These are phyloP conservation scores for Sporobolus alterniflorus DNA, from an alignment of 202 grass and related monocot species.

Conservation along the genomic window DNA sequence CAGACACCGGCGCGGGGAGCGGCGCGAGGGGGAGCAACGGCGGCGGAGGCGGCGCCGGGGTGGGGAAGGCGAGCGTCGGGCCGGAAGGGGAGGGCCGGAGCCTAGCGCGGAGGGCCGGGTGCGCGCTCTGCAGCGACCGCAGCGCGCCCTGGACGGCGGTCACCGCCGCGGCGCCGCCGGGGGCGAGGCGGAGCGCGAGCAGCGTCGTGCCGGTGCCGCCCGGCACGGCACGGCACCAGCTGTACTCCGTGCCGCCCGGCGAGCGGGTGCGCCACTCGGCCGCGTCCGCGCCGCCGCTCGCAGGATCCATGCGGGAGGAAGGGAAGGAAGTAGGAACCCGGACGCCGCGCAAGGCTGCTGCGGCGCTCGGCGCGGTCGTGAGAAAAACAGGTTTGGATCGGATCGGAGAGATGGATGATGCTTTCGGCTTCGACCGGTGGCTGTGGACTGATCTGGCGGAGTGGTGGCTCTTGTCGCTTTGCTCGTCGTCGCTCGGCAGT, in stretches of 20 bases:
- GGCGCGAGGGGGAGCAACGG: slow-evolving; percentile 10
- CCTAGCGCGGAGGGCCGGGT: slow-evolving; percentile 54
- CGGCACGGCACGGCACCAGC: slow-evolving; percentile 72
- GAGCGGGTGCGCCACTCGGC: slow-evolving; percentile 26
- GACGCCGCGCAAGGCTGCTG: background rate
- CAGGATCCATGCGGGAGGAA: slow-evolving; percentile 42
- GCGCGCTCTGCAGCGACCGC: slow-evolving; percentile 38
- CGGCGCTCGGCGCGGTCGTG: background rate
- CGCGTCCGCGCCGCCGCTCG: background rate
- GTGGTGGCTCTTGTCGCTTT: background rate
- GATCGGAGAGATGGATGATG: background rate
- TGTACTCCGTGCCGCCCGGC: slow-evolving; percentile 66
- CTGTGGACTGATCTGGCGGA: slow-evolving; percentile 8
- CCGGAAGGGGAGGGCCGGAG: slow-evolving; percentile 29
- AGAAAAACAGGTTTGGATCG: background rate
- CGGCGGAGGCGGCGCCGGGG: background rate
- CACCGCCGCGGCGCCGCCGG: slow-evolving; percentile 9
- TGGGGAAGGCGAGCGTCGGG: slow-evolving; percentile 45
- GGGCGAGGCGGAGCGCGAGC: slow-evolving; percentile 62
- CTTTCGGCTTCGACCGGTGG: background rate
- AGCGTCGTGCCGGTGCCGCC: slow-evolving; percentile 83
- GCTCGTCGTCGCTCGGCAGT: background rate
- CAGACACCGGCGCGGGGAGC: slow-evolving; percentile 26
- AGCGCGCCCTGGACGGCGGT: slow-evolving; percentile 39
- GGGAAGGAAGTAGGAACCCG: background rate